Evolutionary conservation across 352 stramenopile genomes (phyloP).

Genomic region (Phytophthora kernoviae): DNA sequence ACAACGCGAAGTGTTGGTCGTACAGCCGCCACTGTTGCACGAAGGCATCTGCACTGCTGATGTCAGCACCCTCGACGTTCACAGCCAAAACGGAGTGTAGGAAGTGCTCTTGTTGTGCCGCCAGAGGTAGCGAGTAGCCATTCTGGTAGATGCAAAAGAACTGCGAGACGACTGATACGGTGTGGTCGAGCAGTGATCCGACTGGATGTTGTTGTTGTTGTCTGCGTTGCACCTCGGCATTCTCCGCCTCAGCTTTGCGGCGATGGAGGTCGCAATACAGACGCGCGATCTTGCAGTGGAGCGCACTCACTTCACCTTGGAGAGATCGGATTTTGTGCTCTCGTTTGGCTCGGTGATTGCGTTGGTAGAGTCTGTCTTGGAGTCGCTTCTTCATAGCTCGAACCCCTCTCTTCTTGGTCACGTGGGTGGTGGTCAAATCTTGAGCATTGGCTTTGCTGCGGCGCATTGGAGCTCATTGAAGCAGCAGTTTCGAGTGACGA

Average conservation of each 20-base stretch:
- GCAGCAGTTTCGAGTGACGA: slow-evolving; percentile 9
- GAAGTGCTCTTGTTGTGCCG: slow-evolving; percentile 29
- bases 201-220: slow-evolving; percentile 14
- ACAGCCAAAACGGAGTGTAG: slow-evolving; percentile 30
- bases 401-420: slow-evolving; percentile 17
- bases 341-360: slow-evolving; percentile 42
- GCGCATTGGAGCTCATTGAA: slow-evolving; percentile 21
- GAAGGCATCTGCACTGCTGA: slow-evolving; percentile 24
- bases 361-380: slow-evolving; percentile 43
- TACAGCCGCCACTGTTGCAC: slow-evolving; percentile 40
- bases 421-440: slow-evolving; percentile 14
- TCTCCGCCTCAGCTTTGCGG: slow-evolving; percentile 9
- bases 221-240: slow-evolving; percentile 12
- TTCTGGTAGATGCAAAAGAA: slow-evolving; percentile 39
- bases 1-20: slow-evolving; percentile 25
- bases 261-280: slow-evolving; percentile 27
- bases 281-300: slow-evolving; percentile 24
- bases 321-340: slow-evolving; percentile 26
- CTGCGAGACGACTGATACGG: slow-evolving; percentile 25
- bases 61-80: slow-evolving; percentile 26
- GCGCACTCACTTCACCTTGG: slow-evolving; percentile 1
- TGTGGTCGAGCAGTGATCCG: slow-evolving; percentile 22
- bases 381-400: slow-evolving; percentile 32
- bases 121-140: slow-evolving; percentile 26
- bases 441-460: slow-evolving; percentile 14